Percentiles rank a stretch among this genome's conserved stretches.
phyloP scores from a whole-genome alignment of 1,139 yeast genomes.

The Sugiyamaella pinicola region DNA sequence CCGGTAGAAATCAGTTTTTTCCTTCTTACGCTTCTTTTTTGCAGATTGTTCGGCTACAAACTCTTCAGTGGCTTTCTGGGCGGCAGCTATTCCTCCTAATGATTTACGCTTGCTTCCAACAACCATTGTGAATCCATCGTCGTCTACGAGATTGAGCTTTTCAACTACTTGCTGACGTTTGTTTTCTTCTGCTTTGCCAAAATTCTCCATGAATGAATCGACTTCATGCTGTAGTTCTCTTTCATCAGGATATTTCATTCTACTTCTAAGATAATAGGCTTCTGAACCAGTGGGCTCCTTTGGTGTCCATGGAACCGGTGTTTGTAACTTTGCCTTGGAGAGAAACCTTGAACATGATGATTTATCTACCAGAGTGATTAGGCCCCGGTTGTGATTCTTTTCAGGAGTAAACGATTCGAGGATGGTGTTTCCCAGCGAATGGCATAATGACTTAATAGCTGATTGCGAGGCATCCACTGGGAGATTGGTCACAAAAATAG shows the following conservation, averaged over 20 bases:
- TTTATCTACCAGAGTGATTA: slow-evolving; percentile 75
- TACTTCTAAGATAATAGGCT: slow-evolving; percentile 42
- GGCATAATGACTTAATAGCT: slow-evolving; percentile 59
- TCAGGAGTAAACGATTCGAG: slow-evolving; percentile 49
- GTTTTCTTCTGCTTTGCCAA: slow-evolving; percentile 70
- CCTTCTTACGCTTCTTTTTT: slow-evolving; percentile 68
- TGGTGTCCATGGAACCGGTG: slow-evolving; percentile 24
- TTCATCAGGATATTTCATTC: slow-evolving; percentile 48
- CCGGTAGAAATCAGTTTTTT: slow-evolving; percentile 89
- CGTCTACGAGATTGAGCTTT: slow-evolving; percentile 59
- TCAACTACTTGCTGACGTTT: slow-evolving; percentile 58
- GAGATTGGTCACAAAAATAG: slow-evolving; percentile 73
- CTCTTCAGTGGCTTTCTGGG: slow-evolving; percentile 35
- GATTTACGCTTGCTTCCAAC: slow-evolving; percentile 86
- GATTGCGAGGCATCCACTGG: slow-evolving; percentile 63
- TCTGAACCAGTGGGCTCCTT: slow-evolving; percentile 32
- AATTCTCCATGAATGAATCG: slow-evolving; percentile 61
- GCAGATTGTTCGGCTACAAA: slow-evolving; percentile 47
- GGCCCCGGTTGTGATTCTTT: slow-evolving; percentile 50
- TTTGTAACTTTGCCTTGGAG: slow-evolving; percentile 50
- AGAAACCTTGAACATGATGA: slow-evolving; percentile 70
- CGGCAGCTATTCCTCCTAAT: slow-evolving; percentile 41
- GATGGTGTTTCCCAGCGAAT: slow-evolving; percentile 59
- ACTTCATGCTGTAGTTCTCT: slow-evolving; percentile 54
- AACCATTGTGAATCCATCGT: slow-evolving; percentile 90